Evolutionary conservation across 768 basidiomycete genomes (phyloP).

Genomic region (Kwoniella mangroviensis): DNA sequence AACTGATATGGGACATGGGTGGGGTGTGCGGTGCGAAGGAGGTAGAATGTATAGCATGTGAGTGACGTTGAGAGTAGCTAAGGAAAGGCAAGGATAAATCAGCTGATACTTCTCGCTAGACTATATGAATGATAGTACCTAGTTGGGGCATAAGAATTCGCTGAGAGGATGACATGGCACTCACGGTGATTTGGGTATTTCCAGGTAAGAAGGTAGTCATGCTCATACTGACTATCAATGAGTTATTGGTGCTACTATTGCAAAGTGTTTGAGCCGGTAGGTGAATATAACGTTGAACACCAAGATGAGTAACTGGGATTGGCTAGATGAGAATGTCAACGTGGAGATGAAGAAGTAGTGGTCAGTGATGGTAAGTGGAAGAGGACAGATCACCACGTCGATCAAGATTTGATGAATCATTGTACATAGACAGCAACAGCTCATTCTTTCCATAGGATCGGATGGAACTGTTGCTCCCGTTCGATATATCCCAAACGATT

Average conservation of each 20-base stretch:
- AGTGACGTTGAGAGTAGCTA: background rate
- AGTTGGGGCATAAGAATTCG: background rate
- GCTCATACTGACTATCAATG: background rate
- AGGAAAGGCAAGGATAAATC: no score
- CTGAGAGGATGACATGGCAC: background rate
- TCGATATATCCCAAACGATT: background rate
- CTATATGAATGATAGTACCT: no score
- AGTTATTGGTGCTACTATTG: background rate
- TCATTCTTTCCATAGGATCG: no score
- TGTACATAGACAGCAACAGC: no score
- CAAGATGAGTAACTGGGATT: no score
- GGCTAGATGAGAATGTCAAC: background rate
- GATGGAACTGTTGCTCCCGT: background rate
- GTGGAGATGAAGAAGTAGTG: background rate
- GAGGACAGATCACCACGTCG: background rate
- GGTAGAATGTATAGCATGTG: background rate
- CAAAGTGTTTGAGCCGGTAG: no score
- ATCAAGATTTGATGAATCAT: background rate
- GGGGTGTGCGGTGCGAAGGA: background rate
- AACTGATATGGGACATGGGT: background rate
- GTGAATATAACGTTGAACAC: background rate
- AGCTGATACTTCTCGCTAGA: no score
- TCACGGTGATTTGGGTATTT: constrained; percentile 15
- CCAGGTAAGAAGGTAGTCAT: background rate
- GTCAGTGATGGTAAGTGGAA: background rate